Conservation (phyloP, 169 alveolate species). For the Eimeria maxima region DNA sequence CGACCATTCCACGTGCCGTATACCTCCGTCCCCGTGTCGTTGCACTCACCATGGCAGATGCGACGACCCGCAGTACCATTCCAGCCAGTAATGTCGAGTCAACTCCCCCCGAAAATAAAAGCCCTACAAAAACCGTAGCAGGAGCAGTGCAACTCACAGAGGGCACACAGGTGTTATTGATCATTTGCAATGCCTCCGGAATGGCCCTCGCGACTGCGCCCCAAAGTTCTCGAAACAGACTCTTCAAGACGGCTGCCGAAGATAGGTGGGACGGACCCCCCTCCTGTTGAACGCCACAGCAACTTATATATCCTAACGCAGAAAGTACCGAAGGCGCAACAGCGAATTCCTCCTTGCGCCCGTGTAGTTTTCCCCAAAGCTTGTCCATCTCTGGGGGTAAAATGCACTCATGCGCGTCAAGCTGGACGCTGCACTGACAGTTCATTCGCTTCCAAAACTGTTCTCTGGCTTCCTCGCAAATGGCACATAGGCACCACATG, state of each 20-base stretch:
- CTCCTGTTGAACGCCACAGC: background rate
- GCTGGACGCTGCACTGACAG: background rate
- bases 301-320: background rate
- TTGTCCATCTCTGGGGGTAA: background rate
- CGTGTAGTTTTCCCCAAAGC: background rate
- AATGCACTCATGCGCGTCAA: background rate
- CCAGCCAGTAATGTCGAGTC: conserved; percentile 83
- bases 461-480: background rate
- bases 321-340: background rate
- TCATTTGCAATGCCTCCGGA: conserved; percentile 47
- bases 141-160: conserved; percentile 3
- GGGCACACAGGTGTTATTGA: background rate
- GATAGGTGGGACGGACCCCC: background rate
- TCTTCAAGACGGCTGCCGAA: background rate
- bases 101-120: conserved; percentile 83
- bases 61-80: conserved; percentile 64
- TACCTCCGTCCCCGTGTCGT: background rate
- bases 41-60: conserved; percentile 59
- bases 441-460: conserved; percentile 10
- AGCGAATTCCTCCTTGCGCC: background rate
- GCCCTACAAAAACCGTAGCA: conserved; percentile 46
- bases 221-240: conserved; percentile 4
- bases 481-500: conserved; percentile 51
- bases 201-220: conserved; percentile 53
- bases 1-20: background rate